Percentiles rank a stretch among this genome's conserved stretches.
These are phyloP conservation scores for Saturnispora sanitii DNA, from an alignment of 805 yeast genomes.

Conservation along the genomic window DNA sequence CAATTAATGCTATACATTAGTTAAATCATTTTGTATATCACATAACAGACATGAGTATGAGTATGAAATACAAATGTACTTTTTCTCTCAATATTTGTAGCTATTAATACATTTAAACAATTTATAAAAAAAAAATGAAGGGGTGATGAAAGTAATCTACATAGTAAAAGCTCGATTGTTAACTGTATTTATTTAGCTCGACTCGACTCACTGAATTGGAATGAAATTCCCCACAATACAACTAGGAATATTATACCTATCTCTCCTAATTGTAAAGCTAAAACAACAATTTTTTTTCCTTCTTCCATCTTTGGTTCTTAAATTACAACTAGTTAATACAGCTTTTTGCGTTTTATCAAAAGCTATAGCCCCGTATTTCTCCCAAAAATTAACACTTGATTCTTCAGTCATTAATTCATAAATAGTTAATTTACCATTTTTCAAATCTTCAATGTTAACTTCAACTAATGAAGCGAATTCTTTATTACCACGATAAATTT, in stretches of 20 bases:
- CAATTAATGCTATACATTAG: too few species aligned
- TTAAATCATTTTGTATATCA: too few species aligned
- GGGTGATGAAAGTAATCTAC: too few species aligned
- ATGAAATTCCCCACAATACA: slow-evolving; percentile 94
- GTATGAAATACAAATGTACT: too few species aligned
- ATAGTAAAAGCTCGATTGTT: too few species aligned
- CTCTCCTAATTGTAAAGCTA: slow-evolving; percentile 87
- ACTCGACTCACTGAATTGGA: slow-evolving; percentile 40
- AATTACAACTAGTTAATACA: slow-evolving; percentile 81
- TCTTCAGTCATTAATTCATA: slow-evolving; percentile 94
- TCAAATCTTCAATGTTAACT: slow-evolving; percentile 77
- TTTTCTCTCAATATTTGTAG: too few species aligned
- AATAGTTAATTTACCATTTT: slow-evolving; percentile 86
- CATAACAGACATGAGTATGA: too few species aligned
- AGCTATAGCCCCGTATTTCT: slow-evolving; percentile 91
- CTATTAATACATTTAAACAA: too few species aligned
- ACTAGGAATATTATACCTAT: slow-evolving; percentile 88
- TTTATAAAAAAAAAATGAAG: too few species aligned
- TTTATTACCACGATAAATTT: slow-evolving; percentile 87
- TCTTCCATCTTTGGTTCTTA: slow-evolving; percentile 74
- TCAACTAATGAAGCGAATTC: slow-evolving; percentile 93
- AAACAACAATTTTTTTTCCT: slow-evolving; percentile 81
- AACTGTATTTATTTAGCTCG: too few species aligned
- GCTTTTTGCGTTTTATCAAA: slow-evolving; percentile 95
- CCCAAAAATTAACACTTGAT: slow-evolving; percentile 96